Percentiles rank a stretch among this genome's conserved stretches.
phyloP scores from a whole-genome alignment of 177 flowering plant species.

The Telopea speciosissima region DNA sequence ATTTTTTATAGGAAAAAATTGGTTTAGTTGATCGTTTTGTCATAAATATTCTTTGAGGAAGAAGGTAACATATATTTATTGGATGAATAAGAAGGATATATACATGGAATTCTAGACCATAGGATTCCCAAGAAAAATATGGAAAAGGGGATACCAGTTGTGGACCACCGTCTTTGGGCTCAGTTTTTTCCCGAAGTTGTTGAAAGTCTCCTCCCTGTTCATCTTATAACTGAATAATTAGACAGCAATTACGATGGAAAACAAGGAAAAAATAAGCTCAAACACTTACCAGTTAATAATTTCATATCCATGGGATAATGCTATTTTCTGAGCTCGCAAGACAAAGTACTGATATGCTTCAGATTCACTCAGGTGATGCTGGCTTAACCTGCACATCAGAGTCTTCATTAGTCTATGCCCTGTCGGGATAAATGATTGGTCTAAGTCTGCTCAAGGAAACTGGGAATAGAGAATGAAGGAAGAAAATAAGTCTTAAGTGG shows the following conservation, averaged over 20 bases:
- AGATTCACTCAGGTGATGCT: slow-evolving; percentile 35
- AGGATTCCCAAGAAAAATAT: not conserved
- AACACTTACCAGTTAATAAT: slow-evolving; percentile 63
- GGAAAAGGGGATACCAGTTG: slow-evolving; percentile 48
- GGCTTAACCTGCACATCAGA: slow-evolving; percentile 46
- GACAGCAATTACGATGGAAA: not conserved
- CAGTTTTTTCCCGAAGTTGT: slow-evolving; percentile 63
- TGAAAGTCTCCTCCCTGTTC: slow-evolving; percentile 46
- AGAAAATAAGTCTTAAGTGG: not conserved
- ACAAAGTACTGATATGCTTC: slow-evolving; percentile 78
- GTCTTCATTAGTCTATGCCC: not conserved
- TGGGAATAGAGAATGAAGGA: not conserved
- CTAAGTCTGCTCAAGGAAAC: not conserved
- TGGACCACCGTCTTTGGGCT: slow-evolving; percentile 19
- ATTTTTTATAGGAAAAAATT: no score
- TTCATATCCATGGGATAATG: slow-evolving; percentile 78
- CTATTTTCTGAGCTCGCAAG: slow-evolving; percentile 73
- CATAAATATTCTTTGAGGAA: not conserved
- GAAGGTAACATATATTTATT: no score
- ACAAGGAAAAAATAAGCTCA: not conserved
- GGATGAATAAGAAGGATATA: not conserved
- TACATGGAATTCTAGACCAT: not conserved
- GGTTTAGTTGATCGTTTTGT: no score
- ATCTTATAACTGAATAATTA: slow-evolving; percentile 1
- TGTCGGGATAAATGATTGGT: not conserved